Percentiles rank a stretch among this genome's conserved stretches.
Conservation (phyloP, 1,139 yeast species). For the Kurtzmaniella natalensis region DNA sequence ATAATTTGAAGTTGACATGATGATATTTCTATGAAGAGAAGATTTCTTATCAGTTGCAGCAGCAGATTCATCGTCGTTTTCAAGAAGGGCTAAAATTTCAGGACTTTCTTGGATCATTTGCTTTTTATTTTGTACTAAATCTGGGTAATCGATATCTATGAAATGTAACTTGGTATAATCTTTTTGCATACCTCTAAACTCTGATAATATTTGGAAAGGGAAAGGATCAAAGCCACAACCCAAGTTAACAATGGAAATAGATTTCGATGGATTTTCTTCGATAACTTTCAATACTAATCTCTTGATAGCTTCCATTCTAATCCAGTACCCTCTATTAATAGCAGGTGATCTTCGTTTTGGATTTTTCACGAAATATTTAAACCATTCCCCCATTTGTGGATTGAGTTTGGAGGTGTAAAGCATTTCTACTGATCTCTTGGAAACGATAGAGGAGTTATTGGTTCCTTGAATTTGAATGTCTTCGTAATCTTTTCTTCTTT, state of each 20-base stretch:
- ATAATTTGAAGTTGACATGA: constrained; percentile 45
- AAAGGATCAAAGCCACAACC: constrained; percentile 84
- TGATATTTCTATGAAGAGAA: constrained; percentile 16
- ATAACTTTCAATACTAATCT: constrained; percentile 46
- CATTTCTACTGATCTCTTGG: constrained; percentile 75
- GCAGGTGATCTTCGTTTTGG: constrained; percentile 74
- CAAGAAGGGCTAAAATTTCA: constrained; percentile 38
- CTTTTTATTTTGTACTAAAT: constrained; percentile 51
- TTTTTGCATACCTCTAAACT: constrained; percentile 14
- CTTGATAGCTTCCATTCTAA: constrained; percentile 69
- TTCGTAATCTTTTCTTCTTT: constrained; percentile 45
- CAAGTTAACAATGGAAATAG: constrained; percentile 52
- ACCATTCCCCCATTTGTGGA: constrained; percentile 46
- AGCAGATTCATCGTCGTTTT: constrained; percentile 6
- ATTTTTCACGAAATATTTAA: constrained; percentile 63
- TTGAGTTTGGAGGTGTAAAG: constrained; percentile 46
- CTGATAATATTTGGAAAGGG: constrained; percentile 58
- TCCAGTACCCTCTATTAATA: constrained; percentile 81
- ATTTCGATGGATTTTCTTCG: constrained; percentile 10
- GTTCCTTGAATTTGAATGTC: constrained; percentile 76
- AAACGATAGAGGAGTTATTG: constrained; percentile 77
- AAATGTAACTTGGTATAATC: constrained; percentile 36
- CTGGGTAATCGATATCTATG: constrained; percentile 75
- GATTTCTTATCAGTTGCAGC: not conserved
- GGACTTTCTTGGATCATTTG: constrained; percentile 44